Base-by-base conservation (phyloP, 768 basidiomycete species). In the Hericium coralloides region DNA sequence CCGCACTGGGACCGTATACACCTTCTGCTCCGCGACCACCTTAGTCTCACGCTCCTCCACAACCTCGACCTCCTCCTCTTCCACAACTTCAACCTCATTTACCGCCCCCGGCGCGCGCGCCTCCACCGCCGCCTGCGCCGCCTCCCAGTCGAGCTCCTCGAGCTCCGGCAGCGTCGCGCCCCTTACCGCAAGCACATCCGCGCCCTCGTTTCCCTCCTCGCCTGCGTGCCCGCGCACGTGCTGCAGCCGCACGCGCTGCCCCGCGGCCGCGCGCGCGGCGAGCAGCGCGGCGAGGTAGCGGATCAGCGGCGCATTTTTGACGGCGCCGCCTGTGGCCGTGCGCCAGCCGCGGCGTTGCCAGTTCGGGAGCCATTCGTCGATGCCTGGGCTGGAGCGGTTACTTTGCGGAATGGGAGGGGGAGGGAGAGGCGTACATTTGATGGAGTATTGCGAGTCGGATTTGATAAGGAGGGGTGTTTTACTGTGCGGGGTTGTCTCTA, bases 381-480 rank as follows among this genome's bases (percentile, higher is more conserved):
- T 76, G 64, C 88, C 92, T 93, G n/a, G 12, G 49, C 66, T 51
- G 64, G 48, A 6, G 56, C 38, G 31, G 39, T 20, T 25, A 56
- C 53, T 10, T 10, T 17, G 4, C 23, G 26, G 56, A 57, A 22
- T 22, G 38, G 3, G 23, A 25, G 14, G 37, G 23, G 38, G 49
- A 38, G 48, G 18, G 0, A 12, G 36, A 36, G 5, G 66, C 72
- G 55, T 59, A 94, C 94, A 93, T 51, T 81, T 71, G 3, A 92
- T 92, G 1, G 84, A 83, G 64, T 97, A 97, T 48, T 81, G 71
- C 0, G 94, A 97, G 69, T 98, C 95, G 0, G 90, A 86, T 63
- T 86, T 87, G 64, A 97, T 89, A 51, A 89, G 64, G 2, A 98
- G 71, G 0, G 82, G 75, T 26, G 68, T 76, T 49, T 76, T 74